Conservation (phyloP, 1,139 yeast species). For the Yamadazyma buinensis region DNA sequence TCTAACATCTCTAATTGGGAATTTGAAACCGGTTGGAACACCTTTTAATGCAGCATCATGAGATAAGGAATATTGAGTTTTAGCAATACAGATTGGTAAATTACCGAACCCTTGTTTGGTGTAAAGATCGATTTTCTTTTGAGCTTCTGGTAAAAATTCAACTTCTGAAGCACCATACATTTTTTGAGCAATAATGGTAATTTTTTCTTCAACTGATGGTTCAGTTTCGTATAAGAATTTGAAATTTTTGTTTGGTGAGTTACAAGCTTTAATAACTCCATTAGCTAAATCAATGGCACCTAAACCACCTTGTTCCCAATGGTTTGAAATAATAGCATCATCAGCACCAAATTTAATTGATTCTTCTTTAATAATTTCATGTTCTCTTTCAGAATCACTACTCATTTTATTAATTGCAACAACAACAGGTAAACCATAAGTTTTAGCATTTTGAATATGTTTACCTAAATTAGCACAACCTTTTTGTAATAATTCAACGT, state of each 20-base stretch:
- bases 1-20: constrained; percentile 92
- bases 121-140: constrained; percentile 76
- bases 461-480: constrained; percentile 92
- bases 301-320: constrained; percentile 97
- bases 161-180: constrained; percentile 96
- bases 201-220: constrained; percentile 76
- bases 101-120: constrained; percentile 88
- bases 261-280: constrained; percentile 77
- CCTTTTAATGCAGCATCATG: constrained; percentile 94
- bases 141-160: constrained; percentile 83
- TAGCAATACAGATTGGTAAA: constrained; percentile 94
- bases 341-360: constrained; percentile 91
- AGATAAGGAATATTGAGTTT: constrained; percentile 94
- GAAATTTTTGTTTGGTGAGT: constrained; percentile 49
- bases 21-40: constrained; percentile 89
- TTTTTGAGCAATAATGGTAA: constrained; percentile 74
- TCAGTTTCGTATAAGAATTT: constrained; percentile 72
- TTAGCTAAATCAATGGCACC: constrained; percentile 89
- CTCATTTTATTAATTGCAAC: constrained; percentile 94
- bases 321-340: constrained; percentile 92
- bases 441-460: constrained; percentile 83
- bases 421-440: constrained; percentile 89
- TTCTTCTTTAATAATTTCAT: constrained; percentile 76
- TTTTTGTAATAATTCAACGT: constrained; percentile 72
- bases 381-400: constrained; percentile 80